These are phyloP conservation scores for Candida xyloterini DNA, from an alignment of 805 yeast species.

Conservation along the genomic window DNA sequence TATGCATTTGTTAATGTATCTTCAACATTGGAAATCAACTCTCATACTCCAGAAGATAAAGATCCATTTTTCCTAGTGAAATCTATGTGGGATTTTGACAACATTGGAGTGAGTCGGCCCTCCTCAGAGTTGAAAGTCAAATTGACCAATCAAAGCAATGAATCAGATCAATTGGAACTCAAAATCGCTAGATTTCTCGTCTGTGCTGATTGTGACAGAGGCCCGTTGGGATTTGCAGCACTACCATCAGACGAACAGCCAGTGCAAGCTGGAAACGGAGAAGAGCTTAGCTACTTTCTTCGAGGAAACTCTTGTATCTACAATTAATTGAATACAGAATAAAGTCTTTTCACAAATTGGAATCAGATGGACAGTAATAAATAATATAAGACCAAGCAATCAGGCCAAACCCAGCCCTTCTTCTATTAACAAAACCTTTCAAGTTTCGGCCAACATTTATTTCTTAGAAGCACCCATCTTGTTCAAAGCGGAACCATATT, in stretches of 20 bases:
- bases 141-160: slow-evolving; percentile 1
- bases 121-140: slow-evolving; percentile 11
- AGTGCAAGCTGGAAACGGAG: background rate
- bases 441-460: slow-evolving; percentile 12
- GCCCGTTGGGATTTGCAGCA: slow-evolving; percentile 72
- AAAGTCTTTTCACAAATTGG: slow-evolving; percentile 11
- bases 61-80: slow-evolving; percentile 37
- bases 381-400: background rate
- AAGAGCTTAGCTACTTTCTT: slow-evolving; percentile 14
- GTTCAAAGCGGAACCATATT: slow-evolving; percentile 98
- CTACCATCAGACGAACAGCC: slow-evolving; percentile 1
- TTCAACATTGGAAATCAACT: background rate
- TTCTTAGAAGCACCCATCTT: slow-evolving; percentile 50
- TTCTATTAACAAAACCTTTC: slow-evolving; percentile 15
- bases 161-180: slow-evolving; percentile 19
- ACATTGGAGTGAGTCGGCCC: slow-evolving; percentile 66
- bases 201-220: slow-evolving; percentile 76
- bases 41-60: background rate
- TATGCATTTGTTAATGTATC: slow-evolving; percentile 9
- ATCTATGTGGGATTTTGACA: slow-evolving; percentile 79
- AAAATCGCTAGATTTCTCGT: slow-evolving; percentile 52
- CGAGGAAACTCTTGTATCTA: slow-evolving; percentile 15
- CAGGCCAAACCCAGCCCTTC: slow-evolving; percentile 7
- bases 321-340: slow-evolving; percentile 8
- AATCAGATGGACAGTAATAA: slow-evolving; percentile 9